A percentile compares a stretch with the other conserved stretches of the same genome.
Evolutionary conservation across 176 grass and related monocot genomes (phyloP).

Genomic region (Oryza glumipatula): DNA sequence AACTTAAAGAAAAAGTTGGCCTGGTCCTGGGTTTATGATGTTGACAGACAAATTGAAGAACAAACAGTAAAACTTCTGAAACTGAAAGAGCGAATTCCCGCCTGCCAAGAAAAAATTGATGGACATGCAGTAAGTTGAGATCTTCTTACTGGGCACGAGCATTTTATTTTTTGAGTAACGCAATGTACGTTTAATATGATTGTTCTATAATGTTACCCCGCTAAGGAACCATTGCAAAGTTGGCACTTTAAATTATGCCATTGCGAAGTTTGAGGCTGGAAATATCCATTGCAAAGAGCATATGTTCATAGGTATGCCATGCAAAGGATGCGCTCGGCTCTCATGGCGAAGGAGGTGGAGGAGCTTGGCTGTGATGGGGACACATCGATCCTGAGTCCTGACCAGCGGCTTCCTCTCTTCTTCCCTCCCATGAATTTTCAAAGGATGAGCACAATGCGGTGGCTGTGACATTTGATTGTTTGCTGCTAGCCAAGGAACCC

Average conservation of each 20-base stretch:
- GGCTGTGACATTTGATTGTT: no score
- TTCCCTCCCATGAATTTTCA: no score
- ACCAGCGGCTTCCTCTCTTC: no score
- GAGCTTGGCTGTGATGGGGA: neutral
- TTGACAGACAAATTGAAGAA: conserved; percentile 64
- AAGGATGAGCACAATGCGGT: no score
- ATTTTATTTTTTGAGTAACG: conserved; percentile 1
- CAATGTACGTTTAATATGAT: neutral
- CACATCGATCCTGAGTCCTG: no score
- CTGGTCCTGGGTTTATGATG: conserved; percentile 95
- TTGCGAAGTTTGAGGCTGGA: neutral
- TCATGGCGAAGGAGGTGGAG: neutral
- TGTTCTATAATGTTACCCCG: neutral
- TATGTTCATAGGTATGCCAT: neutral
- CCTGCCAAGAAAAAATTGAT: conserved; percentile 87
- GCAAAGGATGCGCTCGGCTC: no score
- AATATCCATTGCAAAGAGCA: neutral
- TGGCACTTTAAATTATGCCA: neutral
- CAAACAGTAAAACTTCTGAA: conserved; percentile 67
- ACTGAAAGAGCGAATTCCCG: conserved; percentile 81
- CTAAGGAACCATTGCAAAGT: neutral
- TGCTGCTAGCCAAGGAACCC: no score
- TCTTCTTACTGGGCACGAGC: neutral
- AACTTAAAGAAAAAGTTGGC: conserved; percentile 85
- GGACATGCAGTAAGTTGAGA: conserved; percentile 61